Evolutionary conservation across 1,139 yeast species (phyloP).

Genomic region (Lodderomyces beijingensis): DNA sequence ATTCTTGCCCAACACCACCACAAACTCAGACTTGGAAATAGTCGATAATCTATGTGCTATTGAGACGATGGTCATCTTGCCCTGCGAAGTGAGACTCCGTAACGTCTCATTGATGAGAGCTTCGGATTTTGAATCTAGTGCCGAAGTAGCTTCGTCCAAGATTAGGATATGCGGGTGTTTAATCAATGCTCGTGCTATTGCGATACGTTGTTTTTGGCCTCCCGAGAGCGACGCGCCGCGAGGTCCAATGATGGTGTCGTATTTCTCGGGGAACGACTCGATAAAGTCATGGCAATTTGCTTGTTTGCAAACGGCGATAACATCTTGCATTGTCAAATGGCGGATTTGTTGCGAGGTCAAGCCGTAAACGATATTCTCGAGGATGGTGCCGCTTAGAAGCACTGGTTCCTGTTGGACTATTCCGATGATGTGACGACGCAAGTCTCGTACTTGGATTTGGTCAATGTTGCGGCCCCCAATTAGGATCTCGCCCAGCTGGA

Average conservation of each 20-base stretch:
- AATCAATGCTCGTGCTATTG: conserved; percentile 77
- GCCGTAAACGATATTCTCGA: conserved; percentile 79
- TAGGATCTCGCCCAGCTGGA: conserved; percentile 52
- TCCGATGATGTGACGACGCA: conserved; percentile 66
- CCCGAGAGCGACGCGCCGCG: conserved; percentile 66
- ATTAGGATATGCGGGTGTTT: conserved; percentile 59
- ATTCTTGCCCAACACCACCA: conserved; percentile 51
- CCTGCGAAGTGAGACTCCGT: conserved; percentile 45
- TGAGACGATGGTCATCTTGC: conserved; percentile 80
- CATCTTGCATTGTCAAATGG: conserved; percentile 37
- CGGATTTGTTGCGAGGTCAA: conserved; percentile 50
- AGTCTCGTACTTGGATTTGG: conserved; percentile 64
- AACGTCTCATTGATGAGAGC: conserved; percentile 59
- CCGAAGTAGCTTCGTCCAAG: conserved; percentile 78
- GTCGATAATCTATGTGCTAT: conserved; percentile 91
- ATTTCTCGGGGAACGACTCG: conserved; percentile 45
- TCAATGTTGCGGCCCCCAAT: conserved; percentile 66
- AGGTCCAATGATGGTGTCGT: conserved; percentile 50
- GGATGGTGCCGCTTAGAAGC: conserved; percentile 70
- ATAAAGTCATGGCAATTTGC: conserved; percentile 58
- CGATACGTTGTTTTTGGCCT: conserved; percentile 88
- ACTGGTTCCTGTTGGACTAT: conserved; percentile 89
- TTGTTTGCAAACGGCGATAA: conserved; percentile 40
- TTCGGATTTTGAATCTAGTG: conserved; percentile 73
- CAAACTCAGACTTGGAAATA: conserved; percentile 50